These are phyloP conservation scores for Chenopodium quinoa DNA, from an alignment of 148 eudicot species.

Conservation along the genomic window DNA sequence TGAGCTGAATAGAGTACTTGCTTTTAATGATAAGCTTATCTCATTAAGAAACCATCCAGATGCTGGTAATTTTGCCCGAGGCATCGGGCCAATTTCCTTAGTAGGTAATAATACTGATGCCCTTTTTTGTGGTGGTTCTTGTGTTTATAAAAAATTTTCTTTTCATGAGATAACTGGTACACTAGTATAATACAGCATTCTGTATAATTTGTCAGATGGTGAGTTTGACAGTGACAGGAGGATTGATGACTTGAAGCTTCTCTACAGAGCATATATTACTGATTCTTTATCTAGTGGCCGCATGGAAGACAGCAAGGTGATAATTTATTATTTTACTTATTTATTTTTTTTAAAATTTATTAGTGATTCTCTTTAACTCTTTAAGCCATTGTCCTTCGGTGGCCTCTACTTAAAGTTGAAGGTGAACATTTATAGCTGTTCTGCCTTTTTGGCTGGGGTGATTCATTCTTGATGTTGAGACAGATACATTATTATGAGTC, in stretches of 20 bases:
- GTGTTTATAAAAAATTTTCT: slow-evolving; percentile 6
- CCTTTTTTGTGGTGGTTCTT: slow-evolving; percentile 7
- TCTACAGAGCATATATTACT: slow-evolving; percentile 70
- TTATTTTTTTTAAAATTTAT: not conserved
- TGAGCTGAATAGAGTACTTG: slow-evolving; percentile 74
- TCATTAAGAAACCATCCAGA: slow-evolving; percentile 74
- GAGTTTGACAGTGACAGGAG: slow-evolving; percentile 71
- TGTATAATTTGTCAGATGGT: slow-evolving; percentile 52
- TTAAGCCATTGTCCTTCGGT: not conserved
- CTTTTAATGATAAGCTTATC: slow-evolving; percentile 56
- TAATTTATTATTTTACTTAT: not conserved
- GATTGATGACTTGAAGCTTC: slow-evolving; percentile 81
- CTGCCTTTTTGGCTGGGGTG: not conserved
- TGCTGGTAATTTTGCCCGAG: slow-evolving; percentile 71
- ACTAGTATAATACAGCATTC: slow-evolving; percentile 12
- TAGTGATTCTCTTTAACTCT: slow-evolving; percentile 11
- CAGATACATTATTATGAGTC: not conserved
- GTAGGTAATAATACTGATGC: slow-evolving; percentile 45
- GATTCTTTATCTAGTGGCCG: slow-evolving; percentile 79
- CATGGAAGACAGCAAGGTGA: slow-evolving; percentile 84
- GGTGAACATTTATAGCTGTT: not conserved
- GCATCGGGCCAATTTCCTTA: slow-evolving; percentile 74
- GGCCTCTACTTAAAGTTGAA: not conserved
- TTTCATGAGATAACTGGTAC: not conserved
- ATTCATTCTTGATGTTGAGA: not conserved